Base-by-base conservation (phyloP, 768 basidiomycete genomes). In the Termitomyces eurrhizus region DNA sequence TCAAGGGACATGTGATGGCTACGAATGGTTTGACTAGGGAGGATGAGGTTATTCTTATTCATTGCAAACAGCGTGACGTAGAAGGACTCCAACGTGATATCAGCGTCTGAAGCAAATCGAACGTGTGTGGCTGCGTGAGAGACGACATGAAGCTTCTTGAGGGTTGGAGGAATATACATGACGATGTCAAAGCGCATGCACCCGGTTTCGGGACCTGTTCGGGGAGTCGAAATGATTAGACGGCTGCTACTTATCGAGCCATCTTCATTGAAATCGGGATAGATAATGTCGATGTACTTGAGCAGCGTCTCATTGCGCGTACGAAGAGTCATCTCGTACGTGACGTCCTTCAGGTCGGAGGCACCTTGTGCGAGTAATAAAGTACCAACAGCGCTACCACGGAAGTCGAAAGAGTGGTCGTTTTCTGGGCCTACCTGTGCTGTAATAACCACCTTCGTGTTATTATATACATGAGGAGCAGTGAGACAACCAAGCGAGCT, bases 171-270 rank as follows among this genome's bases (percentile, higher is more conserved):
- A 35, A 86, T 68, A 64, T 73, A 78, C 66, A 85, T 69, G 32
- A 73, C 78, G 58, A 83, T 70, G 69, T 86, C 85, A 69, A 77
- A 86, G 48, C 83, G 82, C 66, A 84, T 76, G 73, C 85, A 87
- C 21, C 72, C 66, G 49, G 68, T 60, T 3, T 61, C 60, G 26
- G 63, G 60, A 42, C 63, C 61, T 58, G 71, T 52, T 13, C 60
- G 53, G 1, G 80, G 76, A 7, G 80, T 81, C 14, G 69, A 59
- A 26, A 85, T 68, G 49, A 71, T 65, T 37, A 81, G 50, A 29
- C 73, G 73, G 66, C 80, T 80, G 62, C 67, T 67, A 24, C 65
- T 61, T 46, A 77, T 63, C 6, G 64, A 65, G 5, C 72, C 71
- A 36, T 69, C 67, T 7, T 75, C 70, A 33, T 75, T 68, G 14